Evolutionary conservation across 176 grass and related monocot genomes (phyloP), one percentile per base, ranked within the genome.

Genomic region (Triticum dicoccoides): DNA sequence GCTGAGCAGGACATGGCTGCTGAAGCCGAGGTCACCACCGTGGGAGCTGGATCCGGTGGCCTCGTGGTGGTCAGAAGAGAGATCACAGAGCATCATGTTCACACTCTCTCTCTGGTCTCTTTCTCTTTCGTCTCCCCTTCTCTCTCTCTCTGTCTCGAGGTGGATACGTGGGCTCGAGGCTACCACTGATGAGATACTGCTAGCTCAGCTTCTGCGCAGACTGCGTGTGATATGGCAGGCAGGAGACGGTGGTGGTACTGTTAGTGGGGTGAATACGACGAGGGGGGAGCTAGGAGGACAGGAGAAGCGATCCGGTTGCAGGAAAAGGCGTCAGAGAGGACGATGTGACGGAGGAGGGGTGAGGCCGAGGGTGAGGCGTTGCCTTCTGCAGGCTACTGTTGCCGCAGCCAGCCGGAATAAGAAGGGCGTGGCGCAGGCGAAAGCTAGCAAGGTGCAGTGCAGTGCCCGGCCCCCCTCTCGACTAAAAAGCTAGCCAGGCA

Each of bases 31-130:
- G 76, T 84, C 65, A 42, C 80, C 75, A 17, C 81, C 88, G 49
- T 92, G 78, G 68, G 89, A 94, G 79, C 79, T 91, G 80, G 88
- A 88, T 89, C 86, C 89, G 66, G 82, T 92, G 63, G 90, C 82
- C 87, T 92, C 93, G 32, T 75, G 88, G 32, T 78, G 88, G 37
- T 89, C 84, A 34, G 74, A 85, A 30, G 92, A 88, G 83, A 89
- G 90, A 71, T 85, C 83, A 75, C 89, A 89, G 69, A 93, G 80
- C 89, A 90, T 41, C 89, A 83, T 86, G 52, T 69, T 80, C 49
- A 17, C 49, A 5, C 41, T 17, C 38, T n/a, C 56, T 3, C 0
- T 44, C 10, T 44, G 42, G 42, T 80, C 20, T 25, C 34, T 79
- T 23, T 17, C 77, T 65, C 78, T 13, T 18, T 65, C 12, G 21